phyloP scores from a whole-genome alignment of 2,329 filamentous ascomycete genomes.

The Teratosphaeria epicoccoides region DNA sequence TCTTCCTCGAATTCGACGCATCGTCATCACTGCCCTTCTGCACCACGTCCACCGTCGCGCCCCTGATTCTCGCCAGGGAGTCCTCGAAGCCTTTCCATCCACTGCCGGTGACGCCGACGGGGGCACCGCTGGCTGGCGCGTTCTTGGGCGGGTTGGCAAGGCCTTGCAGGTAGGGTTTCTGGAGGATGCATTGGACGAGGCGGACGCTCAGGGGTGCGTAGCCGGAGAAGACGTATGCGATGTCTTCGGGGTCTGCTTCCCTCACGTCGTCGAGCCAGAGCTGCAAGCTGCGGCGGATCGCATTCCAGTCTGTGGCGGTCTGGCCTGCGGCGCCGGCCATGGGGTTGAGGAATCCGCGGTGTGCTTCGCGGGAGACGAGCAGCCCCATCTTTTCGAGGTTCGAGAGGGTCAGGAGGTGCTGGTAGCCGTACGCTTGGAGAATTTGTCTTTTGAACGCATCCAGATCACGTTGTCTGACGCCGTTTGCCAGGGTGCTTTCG shows the following conservation, averaged over 20 bases:
- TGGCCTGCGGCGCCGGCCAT: slow-evolving; percentile 50
- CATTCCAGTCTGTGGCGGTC: slow-evolving; percentile 63
- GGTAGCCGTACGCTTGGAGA: slow-evolving; percentile 86
- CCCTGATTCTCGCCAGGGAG: slow-evolving; percentile 73
- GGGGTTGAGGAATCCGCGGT: slow-evolving; percentile 70
- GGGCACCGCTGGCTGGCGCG: slow-evolving; percentile 5
- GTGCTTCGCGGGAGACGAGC: slow-evolving; percentile 61
- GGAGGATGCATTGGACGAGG: slow-evolving; percentile 81
- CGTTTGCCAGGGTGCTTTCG: slow-evolving; percentile 81
- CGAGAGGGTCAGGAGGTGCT: slow-evolving; percentile 82
- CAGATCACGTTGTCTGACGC: slow-evolving; percentile 77
- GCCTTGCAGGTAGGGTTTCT: slow-evolving; percentile 71
- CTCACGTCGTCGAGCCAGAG: slow-evolving; percentile 95
- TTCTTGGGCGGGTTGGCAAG: slow-evolving; percentile 33
- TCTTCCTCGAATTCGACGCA: slow-evolving; percentile 64
- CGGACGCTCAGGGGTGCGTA: slow-evolving; percentile 89
- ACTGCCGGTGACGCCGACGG: slow-evolving; percentile 30
- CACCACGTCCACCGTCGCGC: slow-evolving; percentile 80
- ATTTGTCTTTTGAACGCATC: slow-evolving; percentile 83
- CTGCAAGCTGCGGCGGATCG: slow-evolving; percentile 72
- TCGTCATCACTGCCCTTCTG: slow-evolving; percentile 92
- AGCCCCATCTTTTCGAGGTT: slow-evolving; percentile 83
- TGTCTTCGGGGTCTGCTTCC: slow-evolving; percentile 75
- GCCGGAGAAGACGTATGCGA: slow-evolving; percentile 96
- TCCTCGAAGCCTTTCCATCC: slow-evolving; percentile 95